Evolutionary conservation across 768 basidiomycete species (phyloP).

Genomic region (Boletus vermiculosoides): DNA sequence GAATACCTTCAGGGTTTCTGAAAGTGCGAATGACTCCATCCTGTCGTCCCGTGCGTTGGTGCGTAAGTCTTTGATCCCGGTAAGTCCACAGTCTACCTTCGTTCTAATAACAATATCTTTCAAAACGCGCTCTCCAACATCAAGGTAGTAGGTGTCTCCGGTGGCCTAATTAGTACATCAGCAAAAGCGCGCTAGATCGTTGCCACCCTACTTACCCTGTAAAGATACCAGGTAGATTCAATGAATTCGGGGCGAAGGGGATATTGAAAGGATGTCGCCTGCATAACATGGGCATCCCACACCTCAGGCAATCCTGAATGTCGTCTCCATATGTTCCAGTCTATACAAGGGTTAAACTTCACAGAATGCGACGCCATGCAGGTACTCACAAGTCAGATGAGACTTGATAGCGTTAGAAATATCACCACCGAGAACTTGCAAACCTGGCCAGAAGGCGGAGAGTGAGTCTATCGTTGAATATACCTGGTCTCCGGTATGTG

Average conservation of each 20-base stretch:
- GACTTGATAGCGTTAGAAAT: conserved; percentile 86
- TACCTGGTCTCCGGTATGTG: conserved; percentile 69
- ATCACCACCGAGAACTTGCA: conserved; percentile 86
- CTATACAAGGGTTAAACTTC: conserved; percentile 36
- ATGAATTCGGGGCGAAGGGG: conserved; percentile 89
- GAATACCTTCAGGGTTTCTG: conserved; percentile 84
- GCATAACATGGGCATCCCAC: conserved; percentile 75
- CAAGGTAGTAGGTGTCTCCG: conserved; percentile 86
- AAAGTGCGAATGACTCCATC: conserved; percentile 97
- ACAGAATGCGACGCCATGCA: not conserved
- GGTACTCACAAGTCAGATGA: conserved; percentile 78
- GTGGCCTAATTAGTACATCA: conserved; percentile 63
- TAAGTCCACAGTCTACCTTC: conserved; percentile 83
- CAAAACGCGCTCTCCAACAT: conserved; percentile 83
- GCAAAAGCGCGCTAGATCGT: not conserved
- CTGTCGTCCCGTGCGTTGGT: conserved; percentile 81
- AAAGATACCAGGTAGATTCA: conserved; percentile 96
- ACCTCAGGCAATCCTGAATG: conserved; percentile 91
- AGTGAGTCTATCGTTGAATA: conserved; percentile 89
- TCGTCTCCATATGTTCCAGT: conserved; percentile 91
- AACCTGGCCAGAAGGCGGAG: conserved; percentile 96
- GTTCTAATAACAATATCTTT: conserved; percentile 70
- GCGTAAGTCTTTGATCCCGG: conserved; percentile 77
- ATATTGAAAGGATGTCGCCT: conserved; percentile 74
- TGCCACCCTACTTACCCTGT: conserved; percentile 53